Percentiles rank a stretch among this genome's conserved stretches.
These are phyloP conservation scores for Camelina hispida DNA, from an alignment of 345 rosid genomes.

Conservation along the genomic window DNA sequence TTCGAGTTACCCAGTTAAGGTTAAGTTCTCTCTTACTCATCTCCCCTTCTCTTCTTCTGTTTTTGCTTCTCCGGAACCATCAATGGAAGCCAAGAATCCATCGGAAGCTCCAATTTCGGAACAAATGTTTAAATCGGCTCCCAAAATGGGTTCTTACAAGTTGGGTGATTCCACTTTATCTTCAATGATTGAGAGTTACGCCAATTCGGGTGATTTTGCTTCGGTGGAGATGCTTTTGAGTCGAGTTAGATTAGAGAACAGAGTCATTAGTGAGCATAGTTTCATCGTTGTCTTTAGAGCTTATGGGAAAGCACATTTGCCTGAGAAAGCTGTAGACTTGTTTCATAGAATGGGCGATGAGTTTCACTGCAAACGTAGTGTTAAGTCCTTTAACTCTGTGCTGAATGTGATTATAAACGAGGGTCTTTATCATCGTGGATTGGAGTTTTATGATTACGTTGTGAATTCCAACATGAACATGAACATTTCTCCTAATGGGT, in stretches of 20 bases:
- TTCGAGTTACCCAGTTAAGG: slow-evolving; percentile 45
- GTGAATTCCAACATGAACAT: slow-evolving; percentile 52
- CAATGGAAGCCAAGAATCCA: slow-evolving; percentile 37
- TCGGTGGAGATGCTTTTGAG: slow-evolving; percentile 62
- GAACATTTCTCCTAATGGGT: slow-evolving; percentile 61
- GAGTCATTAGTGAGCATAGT: slow-evolving; percentile 61
- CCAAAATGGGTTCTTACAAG: slow-evolving; percentile 69
- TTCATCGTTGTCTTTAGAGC: slow-evolving; percentile 71
- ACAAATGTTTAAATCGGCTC: slow-evolving; percentile 54
- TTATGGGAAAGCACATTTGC: slow-evolving; percentile 70
- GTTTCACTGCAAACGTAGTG: slow-evolving; percentile 72
- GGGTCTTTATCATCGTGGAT: slow-evolving; percentile 58
- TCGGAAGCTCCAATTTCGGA: slow-evolving; percentile 55
- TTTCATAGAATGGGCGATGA: slow-evolving; percentile 68
- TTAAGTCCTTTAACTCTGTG: slow-evolving; percentile 87
- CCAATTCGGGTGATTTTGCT: slow-evolving; percentile 59
- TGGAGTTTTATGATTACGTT: slow-evolving; percentile 69
- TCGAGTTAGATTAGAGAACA: slow-evolving; percentile 65
- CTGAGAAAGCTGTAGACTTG: slow-evolving; percentile 66
- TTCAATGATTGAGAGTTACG: slow-evolving; percentile 63
- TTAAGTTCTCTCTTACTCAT: slow-evolving; percentile 24
- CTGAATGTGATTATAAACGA: slow-evolving; percentile 70
- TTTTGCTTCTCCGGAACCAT: slow-evolving; percentile 19
- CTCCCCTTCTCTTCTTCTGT: slow-evolving; percentile 37
- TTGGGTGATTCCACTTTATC: slow-evolving; percentile 82